phyloP scores from a whole-genome alignment of 163 green algal genomes.

The Scenedesmus sp. region DNA sequence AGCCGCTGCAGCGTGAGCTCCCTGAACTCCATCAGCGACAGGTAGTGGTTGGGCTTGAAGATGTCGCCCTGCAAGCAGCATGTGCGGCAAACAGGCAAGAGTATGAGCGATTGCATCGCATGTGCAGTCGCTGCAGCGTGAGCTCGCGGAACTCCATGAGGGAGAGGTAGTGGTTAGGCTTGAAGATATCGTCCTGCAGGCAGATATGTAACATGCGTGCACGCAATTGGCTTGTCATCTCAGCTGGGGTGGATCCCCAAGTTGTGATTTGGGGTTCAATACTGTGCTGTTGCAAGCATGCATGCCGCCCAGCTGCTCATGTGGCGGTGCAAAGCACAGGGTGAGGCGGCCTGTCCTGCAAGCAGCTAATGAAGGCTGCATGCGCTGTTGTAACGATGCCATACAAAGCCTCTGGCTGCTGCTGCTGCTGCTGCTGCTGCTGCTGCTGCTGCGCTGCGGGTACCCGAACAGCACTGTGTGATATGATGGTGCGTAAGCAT shows the following conservation, averaged over 20 bases:
- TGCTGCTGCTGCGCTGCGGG: not conserved
- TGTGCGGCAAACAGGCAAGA: not conserved
- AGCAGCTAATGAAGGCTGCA: too few species aligned
- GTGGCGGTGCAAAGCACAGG: too few species aligned
- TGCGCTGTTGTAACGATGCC: too few species aligned
- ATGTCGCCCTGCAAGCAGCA: conserved; percentile 76
- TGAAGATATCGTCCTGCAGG: not conserved
- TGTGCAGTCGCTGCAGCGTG: too few species aligned
- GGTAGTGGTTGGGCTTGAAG: conserved; percentile 85
- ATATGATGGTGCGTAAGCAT: not conserved
- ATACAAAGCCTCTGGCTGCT: not conserved
- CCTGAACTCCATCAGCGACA: conserved; percentile 82
- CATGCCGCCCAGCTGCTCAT: not conserved
- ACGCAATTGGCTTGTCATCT: not conserved
- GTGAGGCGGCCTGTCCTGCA: too few species aligned
- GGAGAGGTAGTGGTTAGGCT: conserved; percentile 42
- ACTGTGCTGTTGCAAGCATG: not conserved
- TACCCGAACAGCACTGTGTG: too few species aligned
- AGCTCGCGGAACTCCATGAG: conserved; percentile 52
- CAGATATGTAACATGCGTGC: not conserved
- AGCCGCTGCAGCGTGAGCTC: conserved; percentile 85
- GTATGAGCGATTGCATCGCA: too few species aligned
- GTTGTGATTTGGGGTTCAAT: not conserved
- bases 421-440: not conserved
- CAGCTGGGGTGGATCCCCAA: not conserved